A percentile compares a stretch with the other conserved stretches of the same genome.
These are phyloP conservation scores for Glonium stellatum DNA, from an alignment of 495 filamentous ascomycete species.

Conservation along the genomic window DNA sequence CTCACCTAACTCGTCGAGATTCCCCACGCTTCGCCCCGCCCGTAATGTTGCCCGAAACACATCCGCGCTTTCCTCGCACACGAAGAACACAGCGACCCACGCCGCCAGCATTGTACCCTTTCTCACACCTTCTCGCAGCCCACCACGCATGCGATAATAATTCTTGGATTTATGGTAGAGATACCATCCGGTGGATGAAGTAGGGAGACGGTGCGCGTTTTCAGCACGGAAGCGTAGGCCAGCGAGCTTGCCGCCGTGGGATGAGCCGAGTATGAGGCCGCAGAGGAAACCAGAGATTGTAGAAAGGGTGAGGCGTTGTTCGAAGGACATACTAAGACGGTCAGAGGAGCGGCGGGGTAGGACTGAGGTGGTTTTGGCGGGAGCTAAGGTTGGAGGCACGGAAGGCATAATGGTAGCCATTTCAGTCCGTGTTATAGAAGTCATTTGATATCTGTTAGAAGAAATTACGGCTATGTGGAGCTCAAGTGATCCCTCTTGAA, in stretches of 20 bases:
- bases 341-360: slow-evolving; percentile 23
- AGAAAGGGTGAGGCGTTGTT: slow-evolving; percentile 57
- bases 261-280: slow-evolving; percentile 62
- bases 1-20: slow-evolving; percentile 22
- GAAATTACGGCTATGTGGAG: no score
- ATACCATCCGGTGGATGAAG: slow-evolving; percentile 79
- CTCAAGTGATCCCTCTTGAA: no score
- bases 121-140: slow-evolving; percentile 64
- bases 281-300: slow-evolving; percentile 52
- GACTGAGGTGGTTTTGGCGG: slow-evolving; percentile 3
- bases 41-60: slow-evolving; percentile 34
- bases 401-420: background rate
- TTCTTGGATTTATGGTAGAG: slow-evolving; percentile 98
- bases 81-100: slow-evolving; percentile 62
- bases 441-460: no score
- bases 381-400: background rate
- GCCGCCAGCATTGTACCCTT: slow-evolving; percentile 64
- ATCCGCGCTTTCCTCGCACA: slow-evolving; percentile 80
- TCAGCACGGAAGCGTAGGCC: slow-evolving; percentile 84
- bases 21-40: slow-evolving; percentile 15
- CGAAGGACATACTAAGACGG: slow-evolving; percentile 59
- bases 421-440: background rate
- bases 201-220: slow-evolving; percentile 86
- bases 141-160: slow-evolving; percentile 70
- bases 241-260: slow-evolving; percentile 64